These are phyloP conservation scores for Artemisia annua DNA, from an alignment of 129 eudicot genomes.

Conservation along the genomic window DNA sequence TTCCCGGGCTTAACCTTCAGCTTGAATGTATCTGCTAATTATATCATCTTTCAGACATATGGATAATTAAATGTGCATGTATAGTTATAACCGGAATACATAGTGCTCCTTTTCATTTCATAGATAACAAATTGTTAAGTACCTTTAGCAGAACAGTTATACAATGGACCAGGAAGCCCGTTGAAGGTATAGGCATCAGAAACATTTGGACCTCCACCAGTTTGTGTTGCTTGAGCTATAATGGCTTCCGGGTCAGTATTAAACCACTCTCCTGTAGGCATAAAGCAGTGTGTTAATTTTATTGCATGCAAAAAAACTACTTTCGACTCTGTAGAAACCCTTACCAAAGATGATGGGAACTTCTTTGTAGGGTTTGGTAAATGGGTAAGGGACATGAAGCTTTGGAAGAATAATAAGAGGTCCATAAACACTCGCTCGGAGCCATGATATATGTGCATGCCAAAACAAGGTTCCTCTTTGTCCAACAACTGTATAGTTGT, in stretches of 20 bases:
- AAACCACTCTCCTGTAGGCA: constrained; percentile 22
- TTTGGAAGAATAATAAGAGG: too few species aligned
- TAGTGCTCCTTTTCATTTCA: neutral
- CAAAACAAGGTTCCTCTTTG: too few species aligned
- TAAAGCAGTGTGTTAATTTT: neutral
- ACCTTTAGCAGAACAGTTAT: constrained; percentile 18
- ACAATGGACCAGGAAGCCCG: constrained; percentile 17
- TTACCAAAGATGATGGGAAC: too few species aligned
- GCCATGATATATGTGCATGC: too few species aligned
- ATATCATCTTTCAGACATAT: neutral
- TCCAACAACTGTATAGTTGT: too few species aligned
- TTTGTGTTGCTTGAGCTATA: constrained; percentile 19
- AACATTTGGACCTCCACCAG: constrained; percentile 23
- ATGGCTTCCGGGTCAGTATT: constrained; percentile 20
- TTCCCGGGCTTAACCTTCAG: constrained; percentile 13
- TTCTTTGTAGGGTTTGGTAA: too few species aligned
- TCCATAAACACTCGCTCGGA: too few species aligned
- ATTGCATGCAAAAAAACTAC: neutral
- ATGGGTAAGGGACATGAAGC: too few species aligned
- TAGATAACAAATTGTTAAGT: neutral
- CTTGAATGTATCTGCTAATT: constrained; percentile 32
- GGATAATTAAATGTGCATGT: too few species aligned
- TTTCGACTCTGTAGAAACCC: neutral
- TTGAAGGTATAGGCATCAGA: constrained; percentile 22
- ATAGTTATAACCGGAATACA: neutral